Evolutionary conservation across 2,329 filamentous ascomycete genomes (phyloP).

Genomic region (Mycosphaerelloides madeirae): DNA sequence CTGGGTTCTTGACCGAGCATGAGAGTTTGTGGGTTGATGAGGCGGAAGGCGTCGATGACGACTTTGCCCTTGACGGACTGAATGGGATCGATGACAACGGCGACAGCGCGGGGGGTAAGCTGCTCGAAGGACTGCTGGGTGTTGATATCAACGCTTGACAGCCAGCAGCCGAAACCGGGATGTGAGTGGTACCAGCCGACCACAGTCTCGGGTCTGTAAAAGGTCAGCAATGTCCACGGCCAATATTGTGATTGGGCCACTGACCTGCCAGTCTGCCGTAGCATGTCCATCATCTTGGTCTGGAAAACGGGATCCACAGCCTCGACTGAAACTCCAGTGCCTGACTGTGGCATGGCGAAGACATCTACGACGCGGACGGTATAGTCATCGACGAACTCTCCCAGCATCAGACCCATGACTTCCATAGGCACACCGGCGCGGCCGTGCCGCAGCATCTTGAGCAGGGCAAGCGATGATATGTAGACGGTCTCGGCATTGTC

Average conservation of each 20-base stretch:
- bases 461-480: conserved; percentile 91
- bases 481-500: conserved; percentile 99
- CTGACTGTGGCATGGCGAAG: conserved; percentile 98
- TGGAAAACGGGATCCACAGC: conserved; percentile 98
- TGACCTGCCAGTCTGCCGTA: conserved; percentile 91
- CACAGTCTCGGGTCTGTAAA: conserved; percentile 78
- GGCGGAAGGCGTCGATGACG: conserved; percentile 96
- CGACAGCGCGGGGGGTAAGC: conserved; percentile 90
- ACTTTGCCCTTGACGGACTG: conserved; percentile 99
- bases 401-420: conserved; percentile 98
- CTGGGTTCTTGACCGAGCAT: conserved; percentile 98
- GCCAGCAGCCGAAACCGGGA: conserved; percentile 98
- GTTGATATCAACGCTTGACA: conserved; percentile 98
- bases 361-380: conserved; percentile 97
- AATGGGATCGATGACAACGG: conserved; percentile 96
- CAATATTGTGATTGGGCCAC: conserved; percentile 21
- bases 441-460: conserved; percentile 98
- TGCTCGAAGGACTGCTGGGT: conserved; percentile 99
- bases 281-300: conserved; percentile 99
- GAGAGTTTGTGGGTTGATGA: conserved; percentile 95
- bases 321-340: conserved; percentile 96
- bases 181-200: conserved; percentile 99
- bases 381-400: conserved; percentile 98
- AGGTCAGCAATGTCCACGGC: conserved; percentile 3
- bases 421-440: conserved; percentile 98